These are phyloP conservation scores for Tubosaeta sp. DNA, from an alignment of 768 basidiomycete genomes.

Conservation along the genomic window DNA sequence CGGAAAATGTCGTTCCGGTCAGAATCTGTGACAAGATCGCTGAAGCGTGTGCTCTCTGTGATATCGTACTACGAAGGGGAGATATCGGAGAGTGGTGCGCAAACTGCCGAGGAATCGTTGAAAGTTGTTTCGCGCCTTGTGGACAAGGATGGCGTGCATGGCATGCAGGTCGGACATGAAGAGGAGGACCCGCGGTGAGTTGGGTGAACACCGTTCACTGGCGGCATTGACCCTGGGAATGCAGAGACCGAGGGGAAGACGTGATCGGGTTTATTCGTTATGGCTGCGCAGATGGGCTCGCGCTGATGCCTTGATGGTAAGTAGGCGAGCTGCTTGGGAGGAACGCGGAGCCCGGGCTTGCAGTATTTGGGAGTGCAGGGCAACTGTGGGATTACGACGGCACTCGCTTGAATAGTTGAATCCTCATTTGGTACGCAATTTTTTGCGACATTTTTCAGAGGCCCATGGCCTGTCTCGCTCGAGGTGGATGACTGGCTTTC, in stretches of 20 bases:
- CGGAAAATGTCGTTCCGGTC: slow-evolving; percentile 24
- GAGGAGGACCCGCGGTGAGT: slow-evolving; percentile 48
- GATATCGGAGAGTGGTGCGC: slow-evolving; percentile 39
- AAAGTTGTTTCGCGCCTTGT: slow-evolving; percentile 55
- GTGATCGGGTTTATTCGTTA: slow-evolving; percentile 52
- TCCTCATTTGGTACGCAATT: slow-evolving; percentile 14
- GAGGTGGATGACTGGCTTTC: neutral
- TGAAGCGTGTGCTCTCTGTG: slow-evolving; percentile 40
- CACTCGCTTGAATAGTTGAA: slow-evolving; percentile 18
- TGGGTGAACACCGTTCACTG: slow-evolving; percentile 2
- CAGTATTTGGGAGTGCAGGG: slow-evolving; percentile 24
- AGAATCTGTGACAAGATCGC: slow-evolving; percentile 35
- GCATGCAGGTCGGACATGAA: slow-evolving; percentile 39
- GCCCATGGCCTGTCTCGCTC: neutral
- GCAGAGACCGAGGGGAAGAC: slow-evolving; percentile 43
- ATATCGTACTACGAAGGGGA: slow-evolving; percentile 54
- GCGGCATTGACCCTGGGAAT: slow-evolving; percentile 16
- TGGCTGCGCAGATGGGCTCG: slow-evolving; percentile 52
- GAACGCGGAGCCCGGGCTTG: slow-evolving; percentile 9
- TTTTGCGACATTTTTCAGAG: neutral
- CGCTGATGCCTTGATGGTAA: slow-evolving; percentile 43
- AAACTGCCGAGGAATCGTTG: slow-evolving; percentile 53
- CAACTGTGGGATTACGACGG: slow-evolving; percentile 18
- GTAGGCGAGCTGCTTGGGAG: slow-evolving; percentile 5
- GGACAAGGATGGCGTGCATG: slow-evolving; percentile 61